Evolutionary conservation across 2,329 filamentous ascomycete species (phyloP).

Genomic region (Sclerotinia trifoliorum): DNA sequence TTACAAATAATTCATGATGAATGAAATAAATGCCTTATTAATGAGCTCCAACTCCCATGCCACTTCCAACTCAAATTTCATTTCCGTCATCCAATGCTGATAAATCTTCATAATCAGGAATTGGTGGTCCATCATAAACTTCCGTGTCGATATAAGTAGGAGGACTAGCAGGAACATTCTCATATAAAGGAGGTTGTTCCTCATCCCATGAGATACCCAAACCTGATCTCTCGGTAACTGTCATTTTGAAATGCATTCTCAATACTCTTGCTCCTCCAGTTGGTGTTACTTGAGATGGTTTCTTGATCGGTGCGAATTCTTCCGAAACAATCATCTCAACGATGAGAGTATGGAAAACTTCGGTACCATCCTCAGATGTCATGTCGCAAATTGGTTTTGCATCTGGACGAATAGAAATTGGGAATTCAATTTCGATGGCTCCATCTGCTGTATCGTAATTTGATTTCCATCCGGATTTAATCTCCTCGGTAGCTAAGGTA

Average conservation of each 20-base stretch:
- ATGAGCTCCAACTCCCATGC: not conserved
- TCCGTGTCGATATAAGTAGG: conserved; percentile 57
- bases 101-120: conserved; percentile 39
- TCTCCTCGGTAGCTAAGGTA: conserved; percentile 74
- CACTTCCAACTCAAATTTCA: not conserved
- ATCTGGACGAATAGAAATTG: conserved; percentile 56
- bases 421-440: conserved; percentile 80
- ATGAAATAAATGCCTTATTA: not conserved
- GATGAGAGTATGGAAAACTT: conserved; percentile 80
- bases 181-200: conserved; percentile 89
- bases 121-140: conserved; percentile 31
- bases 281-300: conserved; percentile 68
- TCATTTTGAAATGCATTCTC: conserved; percentile 83
- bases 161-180: conserved; percentile 85
- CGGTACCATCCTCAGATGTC: conserved; percentile 70
- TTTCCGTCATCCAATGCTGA: conserved; percentile 27
- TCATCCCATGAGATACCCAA: conserved; percentile 96
- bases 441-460: conserved; percentile 66
- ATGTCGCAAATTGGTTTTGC: conserved; percentile 73
- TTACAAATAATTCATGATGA: not conserved
- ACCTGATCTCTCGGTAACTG: conserved; percentile 87
- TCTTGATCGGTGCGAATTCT: conserved; percentile 75
- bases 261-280: conserved; percentile 89
- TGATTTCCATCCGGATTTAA: conserved; percentile 84
- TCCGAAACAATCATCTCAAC: conserved; percentile 93